Evolutionary conservation across 257 asterid species (phyloP).

Genomic region (Nicotiana otophora): DNA sequence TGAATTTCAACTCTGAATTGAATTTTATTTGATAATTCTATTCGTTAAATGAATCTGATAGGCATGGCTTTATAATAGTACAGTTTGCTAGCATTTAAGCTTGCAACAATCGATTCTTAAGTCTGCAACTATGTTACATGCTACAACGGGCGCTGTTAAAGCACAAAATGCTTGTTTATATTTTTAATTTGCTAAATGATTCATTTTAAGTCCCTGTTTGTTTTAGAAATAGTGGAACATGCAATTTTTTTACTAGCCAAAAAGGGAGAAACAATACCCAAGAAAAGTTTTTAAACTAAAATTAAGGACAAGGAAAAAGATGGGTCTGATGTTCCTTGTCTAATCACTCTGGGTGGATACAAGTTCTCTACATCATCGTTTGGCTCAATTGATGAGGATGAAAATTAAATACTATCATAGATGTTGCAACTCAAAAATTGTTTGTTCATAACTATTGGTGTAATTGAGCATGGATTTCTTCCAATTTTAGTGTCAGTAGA

Average conservation of each 20-base stretch:
- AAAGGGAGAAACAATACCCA: background rate
- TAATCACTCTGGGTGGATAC: slow-evolving; percentile 19
- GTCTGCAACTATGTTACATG: too few species aligned
- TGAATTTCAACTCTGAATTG: too few species aligned
- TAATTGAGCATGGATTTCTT: background rate
- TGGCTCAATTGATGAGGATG: slow-evolving; percentile 29
- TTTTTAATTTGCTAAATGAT: too few species aligned
- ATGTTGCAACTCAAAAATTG: background rate
- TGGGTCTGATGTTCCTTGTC: background rate
- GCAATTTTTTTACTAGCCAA: background rate
- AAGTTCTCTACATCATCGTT: slow-evolving; percentile 40
- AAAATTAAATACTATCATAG: slow-evolving; percentile 21
- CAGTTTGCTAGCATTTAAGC: too few species aligned
- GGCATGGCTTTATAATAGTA: too few species aligned
- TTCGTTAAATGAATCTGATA: too few species aligned
- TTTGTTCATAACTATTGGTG: background rate
- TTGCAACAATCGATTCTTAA: too few species aligned
- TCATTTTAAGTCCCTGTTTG: too few species aligned
- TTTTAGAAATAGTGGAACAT: background rate
- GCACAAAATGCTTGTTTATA: too few species aligned
- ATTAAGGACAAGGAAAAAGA: background rate
- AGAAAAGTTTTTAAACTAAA: too few species aligned
- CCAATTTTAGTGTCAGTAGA: background rate
- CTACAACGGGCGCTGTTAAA: too few species aligned
- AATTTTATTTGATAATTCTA: too few species aligned